These are phyloP conservation scores for Mycena filopes DNA, from an alignment of 768 basidiomycete species.

Conservation along the genomic window DNA sequence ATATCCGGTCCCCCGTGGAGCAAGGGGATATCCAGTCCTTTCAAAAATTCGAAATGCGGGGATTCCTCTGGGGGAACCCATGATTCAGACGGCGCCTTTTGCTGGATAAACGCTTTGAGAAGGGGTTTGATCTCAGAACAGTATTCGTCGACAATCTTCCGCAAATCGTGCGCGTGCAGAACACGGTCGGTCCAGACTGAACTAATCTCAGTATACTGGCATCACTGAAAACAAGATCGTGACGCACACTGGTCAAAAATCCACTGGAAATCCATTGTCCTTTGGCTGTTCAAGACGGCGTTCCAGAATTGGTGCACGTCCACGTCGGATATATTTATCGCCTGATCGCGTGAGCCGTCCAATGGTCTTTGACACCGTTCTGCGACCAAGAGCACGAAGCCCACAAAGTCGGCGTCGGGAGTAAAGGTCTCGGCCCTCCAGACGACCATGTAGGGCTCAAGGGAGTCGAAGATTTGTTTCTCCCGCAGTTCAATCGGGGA, in stretches of 20 bases:
- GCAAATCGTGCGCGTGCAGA: neutral
- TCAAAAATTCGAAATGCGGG: neutral
- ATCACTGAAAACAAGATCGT: neutral
- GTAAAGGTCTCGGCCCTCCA: too few relatives aligned
- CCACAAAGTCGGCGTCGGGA: too few relatives aligned
- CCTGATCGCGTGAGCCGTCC: too few relatives aligned
- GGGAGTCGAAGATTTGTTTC: too few relatives aligned
- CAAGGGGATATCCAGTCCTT: neutral
- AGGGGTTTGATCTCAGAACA: neutral
- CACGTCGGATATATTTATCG: neutral
- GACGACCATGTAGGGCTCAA: too few relatives aligned
- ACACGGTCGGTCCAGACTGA: neutral
- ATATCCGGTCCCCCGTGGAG: constrained; percentile 10
- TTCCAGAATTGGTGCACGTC: neutral
- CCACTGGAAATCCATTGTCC: neutral
- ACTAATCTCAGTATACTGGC: neutral
- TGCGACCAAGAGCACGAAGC: too few relatives aligned
- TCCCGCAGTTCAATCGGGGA: too few relatives aligned
- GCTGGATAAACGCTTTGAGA: neutral
- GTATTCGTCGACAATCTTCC: neutral
- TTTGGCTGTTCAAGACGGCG: neutral
- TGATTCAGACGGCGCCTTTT: neutral
- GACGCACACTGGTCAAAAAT: neutral
- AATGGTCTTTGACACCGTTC: too few relatives aligned
- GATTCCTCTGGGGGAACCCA: neutral